phyloP scores from a whole-genome alignment of 1,139 yeast genomes.

The Suhomyces wounanorum region DNA sequence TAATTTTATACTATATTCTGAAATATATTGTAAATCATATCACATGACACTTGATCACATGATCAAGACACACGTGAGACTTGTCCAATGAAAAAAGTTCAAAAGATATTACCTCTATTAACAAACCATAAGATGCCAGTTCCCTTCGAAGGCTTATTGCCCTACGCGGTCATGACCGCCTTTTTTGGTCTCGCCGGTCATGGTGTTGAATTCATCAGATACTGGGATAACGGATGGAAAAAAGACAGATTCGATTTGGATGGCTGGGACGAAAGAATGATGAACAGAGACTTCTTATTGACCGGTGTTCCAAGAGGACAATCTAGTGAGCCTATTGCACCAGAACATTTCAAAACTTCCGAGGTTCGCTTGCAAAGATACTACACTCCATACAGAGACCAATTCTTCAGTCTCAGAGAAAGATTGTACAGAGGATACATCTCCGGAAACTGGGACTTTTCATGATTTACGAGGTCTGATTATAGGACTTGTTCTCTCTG shows the following conservation, averaged over 20 bases:
- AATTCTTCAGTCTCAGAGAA: slow-evolving; percentile 50
- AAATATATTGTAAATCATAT: background rate
- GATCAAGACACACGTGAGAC: slow-evolving; percentile 9
- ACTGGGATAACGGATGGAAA: slow-evolving; percentile 52
- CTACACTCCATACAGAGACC: slow-evolving; percentile 53
- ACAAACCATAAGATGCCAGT: slow-evolving; percentile 43
- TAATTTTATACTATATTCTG: background rate
- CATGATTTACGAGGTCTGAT: slow-evolving; percentile 20
- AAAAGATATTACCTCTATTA: slow-evolving; percentile 2
- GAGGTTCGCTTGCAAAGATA: slow-evolving; percentile 40
- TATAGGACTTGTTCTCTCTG: slow-evolving; percentile 1
- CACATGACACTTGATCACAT: background rate
- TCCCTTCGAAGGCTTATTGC: slow-evolving; percentile 73
- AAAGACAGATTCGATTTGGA: slow-evolving; percentile 60
- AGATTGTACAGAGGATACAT: slow-evolving; percentile 53
- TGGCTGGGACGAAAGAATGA: slow-evolving; percentile 58
- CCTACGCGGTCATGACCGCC: slow-evolving; percentile 63
- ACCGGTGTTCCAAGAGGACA: slow-evolving; percentile 78
- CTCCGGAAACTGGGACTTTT: slow-evolving; percentile 51
- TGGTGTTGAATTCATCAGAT: slow-evolving; percentile 49
- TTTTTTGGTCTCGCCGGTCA: slow-evolving; percentile 53
- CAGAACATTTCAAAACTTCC: slow-evolving; percentile 60
- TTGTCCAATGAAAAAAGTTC: slow-evolving; percentile 18
- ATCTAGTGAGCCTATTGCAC: slow-evolving; percentile 66
- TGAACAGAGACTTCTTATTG: slow-evolving; percentile 72